A percentile compares a stretch with the other conserved stretches of the same genome.
These are phyloP conservation scores for Saccharomycopsis lassenensis DNA, from an alignment of 805 yeast species.

Conservation along the genomic window DNA sequence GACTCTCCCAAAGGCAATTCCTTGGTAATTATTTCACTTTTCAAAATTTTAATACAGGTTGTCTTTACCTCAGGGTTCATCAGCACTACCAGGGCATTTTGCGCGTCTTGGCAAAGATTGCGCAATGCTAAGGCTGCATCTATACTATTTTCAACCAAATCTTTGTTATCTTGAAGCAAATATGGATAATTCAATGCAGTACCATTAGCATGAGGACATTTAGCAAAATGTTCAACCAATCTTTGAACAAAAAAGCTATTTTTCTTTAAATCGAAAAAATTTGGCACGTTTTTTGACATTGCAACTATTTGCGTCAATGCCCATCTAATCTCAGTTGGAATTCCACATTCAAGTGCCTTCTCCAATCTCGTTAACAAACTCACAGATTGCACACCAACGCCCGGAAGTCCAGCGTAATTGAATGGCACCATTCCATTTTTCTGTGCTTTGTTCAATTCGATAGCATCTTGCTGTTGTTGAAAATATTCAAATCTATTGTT, in stretches of 20 bases:
- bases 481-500: slow-evolving; percentile 13
- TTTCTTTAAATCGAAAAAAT: slow-evolving; percentile 7
- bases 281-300: slow-evolving; percentile 8
- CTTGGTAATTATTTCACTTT: slow-evolving; percentile 22
- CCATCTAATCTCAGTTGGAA: slow-evolving; percentile 14
- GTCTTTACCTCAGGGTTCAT: slow-evolving; percentile 37
- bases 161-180: slow-evolving; percentile 8
- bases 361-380: slow-evolving; percentile 8
- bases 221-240: slow-evolving; percentile 5
- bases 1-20: slow-evolving; percentile 20
- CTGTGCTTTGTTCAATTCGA: not conserved
- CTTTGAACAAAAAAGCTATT: slow-evolving; percentile 9
- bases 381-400: slow-evolving; percentile 10
- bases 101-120: slow-evolving; percentile 74
- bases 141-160: slow-evolving; percentile 10
- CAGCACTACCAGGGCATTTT: slow-evolving; percentile 69
- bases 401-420: slow-evolving; percentile 16
- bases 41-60: slow-evolving; percentile 33
- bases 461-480: slow-evolving; percentile 11
- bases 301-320: slow-evolving; percentile 13
- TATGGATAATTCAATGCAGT: slow-evolving; percentile 7
- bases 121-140: slow-evolving; percentile 44
- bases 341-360: slow-evolving; percentile 8
- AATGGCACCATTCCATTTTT: slow-evolving; percentile 8
- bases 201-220: slow-evolving; percentile 6